Conservation (phyloP, 106 monocot species). For the Ottelia alismoides region DNA sequence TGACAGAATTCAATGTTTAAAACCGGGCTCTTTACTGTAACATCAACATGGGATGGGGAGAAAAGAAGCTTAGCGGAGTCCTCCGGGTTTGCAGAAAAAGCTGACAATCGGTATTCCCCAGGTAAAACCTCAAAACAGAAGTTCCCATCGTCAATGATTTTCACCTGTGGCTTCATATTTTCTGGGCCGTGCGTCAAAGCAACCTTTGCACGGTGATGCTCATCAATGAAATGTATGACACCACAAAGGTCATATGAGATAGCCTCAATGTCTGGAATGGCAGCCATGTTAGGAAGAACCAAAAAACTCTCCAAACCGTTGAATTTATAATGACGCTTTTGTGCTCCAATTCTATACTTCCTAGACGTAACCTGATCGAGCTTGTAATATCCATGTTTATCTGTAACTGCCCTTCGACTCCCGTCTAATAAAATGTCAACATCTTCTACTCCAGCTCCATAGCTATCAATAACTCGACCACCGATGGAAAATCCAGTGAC, state of each 20-base stretch:
- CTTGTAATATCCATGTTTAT: slow-evolving; percentile 75
- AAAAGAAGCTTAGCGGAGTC: slow-evolving; percentile 45
- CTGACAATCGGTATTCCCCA: slow-evolving; percentile 88
- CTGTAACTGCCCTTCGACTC: slow-evolving; percentile 46
- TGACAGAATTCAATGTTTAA: slow-evolving; percentile 69
- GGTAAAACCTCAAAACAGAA: slow-evolving; percentile 89
- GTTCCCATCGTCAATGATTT: slow-evolving; percentile 44
- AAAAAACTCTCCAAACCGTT: slow-evolving; percentile 59
- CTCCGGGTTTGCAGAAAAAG: slow-evolving; percentile 39
- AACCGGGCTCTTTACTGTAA: slow-evolving; percentile 63
- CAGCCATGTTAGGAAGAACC: slow-evolving; percentile 89
- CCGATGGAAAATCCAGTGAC: slow-evolving; percentile 99
- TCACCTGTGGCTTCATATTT: slow-evolving; percentile 53
- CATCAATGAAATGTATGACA: slow-evolving; percentile 30
- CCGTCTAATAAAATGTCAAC: slow-evolving; percentile 75
- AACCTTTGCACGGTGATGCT: slow-evolving; percentile 70
- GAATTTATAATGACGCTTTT: slow-evolving; percentile 84
- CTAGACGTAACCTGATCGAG: slow-evolving; percentile 98
- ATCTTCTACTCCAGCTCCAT: slow-evolving; percentile 58
- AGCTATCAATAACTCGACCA: slow-evolving; percentile 73
- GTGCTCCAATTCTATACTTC: slow-evolving; percentile 51
- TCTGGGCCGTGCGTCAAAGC: slow-evolving; percentile 71
- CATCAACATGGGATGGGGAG: slow-evolving; percentile 65
- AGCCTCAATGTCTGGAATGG: slow-evolving; percentile 69
- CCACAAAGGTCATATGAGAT: slow-evolving; percentile 79